Evolutionary conservation across 2,329 filamentous ascomycete species (phyloP).

Genomic region (Alternaria alternata): DNA sequence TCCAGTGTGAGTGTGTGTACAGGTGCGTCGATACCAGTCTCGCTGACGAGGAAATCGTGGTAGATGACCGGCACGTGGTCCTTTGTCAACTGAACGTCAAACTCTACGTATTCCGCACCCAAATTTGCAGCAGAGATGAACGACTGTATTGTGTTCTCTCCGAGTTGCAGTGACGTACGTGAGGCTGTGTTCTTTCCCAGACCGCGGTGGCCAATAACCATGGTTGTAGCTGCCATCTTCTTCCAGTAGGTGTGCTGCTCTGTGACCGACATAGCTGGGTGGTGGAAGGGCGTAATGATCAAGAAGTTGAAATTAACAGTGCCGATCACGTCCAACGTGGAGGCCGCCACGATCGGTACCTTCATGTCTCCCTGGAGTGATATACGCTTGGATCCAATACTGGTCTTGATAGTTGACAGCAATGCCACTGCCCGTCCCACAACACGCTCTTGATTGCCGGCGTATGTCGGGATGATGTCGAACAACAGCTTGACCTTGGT

Average conservation of each 20-base stretch:
- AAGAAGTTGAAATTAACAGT: conserved; percentile 97
- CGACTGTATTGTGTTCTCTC: conserved; percentile 93
- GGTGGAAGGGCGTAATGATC: conserved; percentile 91
- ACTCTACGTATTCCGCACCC: conserved; percentile 76
- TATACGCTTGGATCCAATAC: conserved; percentile 84
- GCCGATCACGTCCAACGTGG: conserved; percentile 87
- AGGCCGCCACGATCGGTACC: conserved; percentile 86
- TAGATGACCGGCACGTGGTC: conserved; percentile 98
- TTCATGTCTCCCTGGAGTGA: conserved; percentile 91
- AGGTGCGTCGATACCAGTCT: conserved; percentile 95
- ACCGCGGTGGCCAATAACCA: conserved; percentile 76
- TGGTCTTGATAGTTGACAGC: conserved; percentile 84
- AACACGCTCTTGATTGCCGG: conserved; percentile 79
- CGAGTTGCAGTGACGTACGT: conserved; percentile 88
- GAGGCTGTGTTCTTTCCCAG: conserved; percentile 89
- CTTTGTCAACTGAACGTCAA: conserved; percentile 97
- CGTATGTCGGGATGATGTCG: conserved; percentile 94
- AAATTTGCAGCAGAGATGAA: conserved; percentile 97
- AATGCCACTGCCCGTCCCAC: conserved; percentile 90
- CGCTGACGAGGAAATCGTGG: conserved; percentile 96
- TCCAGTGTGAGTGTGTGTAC: conserved; percentile 95
- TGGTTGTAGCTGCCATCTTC: conserved; percentile 85
- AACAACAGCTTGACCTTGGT: conserved; percentile 89
- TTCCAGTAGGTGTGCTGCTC: conserved; percentile 97
- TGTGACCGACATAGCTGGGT: conserved; percentile 92